Evolutionary conservation across 305 asterid species (phyloP).

Genomic region (Fraxinus sp.): DNA sequence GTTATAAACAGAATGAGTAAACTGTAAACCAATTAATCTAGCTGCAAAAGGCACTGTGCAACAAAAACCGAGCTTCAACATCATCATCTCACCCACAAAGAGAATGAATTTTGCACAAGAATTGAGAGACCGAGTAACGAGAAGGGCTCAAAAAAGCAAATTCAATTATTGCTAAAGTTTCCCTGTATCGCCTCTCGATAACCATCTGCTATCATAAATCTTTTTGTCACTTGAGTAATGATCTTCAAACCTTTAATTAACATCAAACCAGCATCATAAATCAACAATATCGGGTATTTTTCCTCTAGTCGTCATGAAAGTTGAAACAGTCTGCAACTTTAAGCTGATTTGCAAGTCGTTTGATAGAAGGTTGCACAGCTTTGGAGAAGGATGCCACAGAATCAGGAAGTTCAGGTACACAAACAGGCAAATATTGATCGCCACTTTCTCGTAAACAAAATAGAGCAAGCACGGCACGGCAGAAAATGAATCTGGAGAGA

Average conservation of each 20-base stretch:
- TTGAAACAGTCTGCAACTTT: constrained; percentile 62
- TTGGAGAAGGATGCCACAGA: constrained; percentile 57
- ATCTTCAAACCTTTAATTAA: background rate
- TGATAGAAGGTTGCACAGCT: constrained; percentile 58
- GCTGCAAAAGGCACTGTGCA: constrained; percentile 6
- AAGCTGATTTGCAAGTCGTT: constrained; percentile 64
- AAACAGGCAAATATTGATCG: constrained; percentile 58
- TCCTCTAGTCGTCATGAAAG: constrained; percentile 23
- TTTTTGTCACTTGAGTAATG: constrained; percentile 14
- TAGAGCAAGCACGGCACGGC: constrained; percentile 78
- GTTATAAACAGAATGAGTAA: constrained; percentile 4
- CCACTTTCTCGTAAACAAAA: constrained; percentile 51
- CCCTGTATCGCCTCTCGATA: background rate
- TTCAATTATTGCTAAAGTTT: background rate
- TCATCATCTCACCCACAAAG: background rate
- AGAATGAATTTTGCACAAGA: background rate
- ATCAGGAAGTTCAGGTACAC: constrained; percentile 79
- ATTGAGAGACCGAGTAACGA: background rate
- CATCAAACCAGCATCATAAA: background rate
- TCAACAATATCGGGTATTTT: constrained; percentile 14
- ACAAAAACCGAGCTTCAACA: background rate
- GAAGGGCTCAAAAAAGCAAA: constrained; percentile 2
- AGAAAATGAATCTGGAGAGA: constrained; percentile 79
- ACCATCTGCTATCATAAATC: constrained; percentile 9
- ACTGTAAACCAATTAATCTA: constrained; percentile 20